These are phyloP conservation scores for Raphidocelis subcapitata DNA, from an alignment of 139 green algal genomes.

Conservation along the genomic window DNA sequence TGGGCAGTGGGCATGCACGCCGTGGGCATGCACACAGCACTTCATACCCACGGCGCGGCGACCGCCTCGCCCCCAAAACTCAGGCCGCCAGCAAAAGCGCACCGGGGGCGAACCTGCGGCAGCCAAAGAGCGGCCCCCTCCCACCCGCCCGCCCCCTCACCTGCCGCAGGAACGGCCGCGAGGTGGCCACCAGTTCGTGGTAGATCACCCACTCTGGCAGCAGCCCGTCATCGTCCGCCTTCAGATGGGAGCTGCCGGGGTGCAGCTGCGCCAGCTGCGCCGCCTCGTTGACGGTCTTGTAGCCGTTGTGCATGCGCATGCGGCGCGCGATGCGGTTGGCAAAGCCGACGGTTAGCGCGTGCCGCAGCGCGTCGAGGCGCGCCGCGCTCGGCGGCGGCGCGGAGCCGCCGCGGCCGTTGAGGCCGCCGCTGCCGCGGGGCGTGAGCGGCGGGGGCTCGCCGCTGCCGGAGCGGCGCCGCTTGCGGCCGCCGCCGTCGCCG, in stretches of 20 bases:
- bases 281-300: constrained; percentile 68
- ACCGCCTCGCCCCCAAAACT: no score
- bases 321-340: constrained; percentile 82
- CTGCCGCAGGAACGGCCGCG: constrained; percentile 70
- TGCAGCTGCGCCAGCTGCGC: constrained; percentile 75
- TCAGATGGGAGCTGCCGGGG: constrained; percentile 55
- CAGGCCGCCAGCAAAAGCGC: no score
- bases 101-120: no score
- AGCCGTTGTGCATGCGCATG: constrained; percentile 88
- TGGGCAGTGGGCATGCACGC: not conserved
- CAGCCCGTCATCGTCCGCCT: constrained; percentile 84
- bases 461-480: constrained; percentile 8
- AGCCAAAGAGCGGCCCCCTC: not conserved
- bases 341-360: constrained; percentile 79
- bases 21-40: no score
- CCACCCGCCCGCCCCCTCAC: constrained; percentile 27
- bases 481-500: not conserved
- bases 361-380: constrained; percentile 38
- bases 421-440: not conserved
- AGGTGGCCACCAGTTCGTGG: constrained; percentile 86
- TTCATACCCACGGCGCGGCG: no score
- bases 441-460: no score
- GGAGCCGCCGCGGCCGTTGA: constrained; percentile 5
- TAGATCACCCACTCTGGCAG: constrained; percentile 93
- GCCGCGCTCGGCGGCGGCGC: not conserved